phyloP scores from a whole-genome alignment of 2,329 filamentous ascomycete genomes.

The Ceratocystis cubensis region DNA sequence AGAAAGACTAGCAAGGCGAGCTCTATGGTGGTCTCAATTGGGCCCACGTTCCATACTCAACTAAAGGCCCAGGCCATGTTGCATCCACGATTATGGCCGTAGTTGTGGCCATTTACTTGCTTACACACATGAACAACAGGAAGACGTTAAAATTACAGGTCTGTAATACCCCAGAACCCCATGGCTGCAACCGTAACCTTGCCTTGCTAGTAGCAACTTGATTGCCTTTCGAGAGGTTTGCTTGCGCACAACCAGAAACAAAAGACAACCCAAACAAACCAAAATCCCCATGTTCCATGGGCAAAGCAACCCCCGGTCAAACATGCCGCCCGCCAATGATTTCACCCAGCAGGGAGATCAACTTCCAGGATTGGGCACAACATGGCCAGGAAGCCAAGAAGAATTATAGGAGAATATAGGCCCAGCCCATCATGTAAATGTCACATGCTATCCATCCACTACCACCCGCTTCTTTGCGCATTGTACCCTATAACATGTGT shows the following conservation, averaged over 20 bases:
- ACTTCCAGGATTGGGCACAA: not conserved
- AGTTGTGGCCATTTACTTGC: too few relatives aligned
- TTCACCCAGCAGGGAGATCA: not conserved
- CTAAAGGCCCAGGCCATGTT: not conserved
- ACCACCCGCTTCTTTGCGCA: not conserved
- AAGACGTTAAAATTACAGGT: too few relatives aligned
- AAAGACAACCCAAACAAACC: not conserved
- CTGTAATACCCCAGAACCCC: not conserved
- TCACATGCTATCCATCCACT: not conserved
- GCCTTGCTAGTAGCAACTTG: not conserved
- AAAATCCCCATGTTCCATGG: not conserved
- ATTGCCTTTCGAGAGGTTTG: not conserved
- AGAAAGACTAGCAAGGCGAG: not conserved
- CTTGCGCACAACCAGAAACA: not conserved
- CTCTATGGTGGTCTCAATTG: not conserved
- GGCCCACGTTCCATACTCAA: not conserved
- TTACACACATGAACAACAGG: not conserved
- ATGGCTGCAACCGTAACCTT: not conserved
- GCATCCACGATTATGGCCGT: not conserved
- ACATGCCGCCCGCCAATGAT: not conserved
- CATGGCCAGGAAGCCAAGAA: not conserved
- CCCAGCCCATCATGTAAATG: not conserved
- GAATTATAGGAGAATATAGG: not conserved
- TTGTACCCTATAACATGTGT: too few relatives aligned
- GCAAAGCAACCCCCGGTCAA: not conserved